phyloP scores from a whole-genome alignment of 768 basidiomycete species.

The Suillus alpinus region DNA sequence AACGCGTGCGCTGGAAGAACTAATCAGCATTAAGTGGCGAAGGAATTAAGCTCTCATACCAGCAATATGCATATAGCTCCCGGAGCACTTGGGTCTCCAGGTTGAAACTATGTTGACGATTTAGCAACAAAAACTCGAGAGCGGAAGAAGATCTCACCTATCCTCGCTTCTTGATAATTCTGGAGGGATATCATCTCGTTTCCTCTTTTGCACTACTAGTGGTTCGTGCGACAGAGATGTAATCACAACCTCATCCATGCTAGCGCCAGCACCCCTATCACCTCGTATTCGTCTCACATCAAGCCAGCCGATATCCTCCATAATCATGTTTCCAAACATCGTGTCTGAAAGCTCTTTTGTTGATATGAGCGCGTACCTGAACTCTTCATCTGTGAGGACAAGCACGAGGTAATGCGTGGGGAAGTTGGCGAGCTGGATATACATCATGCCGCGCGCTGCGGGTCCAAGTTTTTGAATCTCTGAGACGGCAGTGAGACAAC shows the following conservation, averaged over 20 bases:
- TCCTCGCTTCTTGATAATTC: constrained; percentile 23
- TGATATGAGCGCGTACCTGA: constrained; percentile 80
- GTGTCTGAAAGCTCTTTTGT: constrained; percentile 53
- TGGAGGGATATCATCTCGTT: constrained; percentile 17
- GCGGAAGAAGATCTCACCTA: constrained; percentile 16
- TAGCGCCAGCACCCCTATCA: constrained; percentile 27
- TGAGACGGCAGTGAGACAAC: constrained; percentile 24
- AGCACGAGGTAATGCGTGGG: constrained; percentile 83
- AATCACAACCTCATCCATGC: constrained; percentile 11
- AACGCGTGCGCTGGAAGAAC: constrained; percentile 67
- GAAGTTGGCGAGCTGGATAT: constrained; percentile 75
- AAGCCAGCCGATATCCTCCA: constrained; percentile 80
- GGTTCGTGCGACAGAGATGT: constrained; percentile 16
- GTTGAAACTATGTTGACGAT: constrained; percentile 43
- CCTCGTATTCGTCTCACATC: constrained; percentile 67
- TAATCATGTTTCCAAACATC: constrained; percentile 56
- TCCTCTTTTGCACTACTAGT: constrained; percentile 29
- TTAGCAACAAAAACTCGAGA: constrained; percentile 4
- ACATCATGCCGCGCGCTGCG: constrained; percentile 58
- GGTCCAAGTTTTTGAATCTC: constrained; percentile 73
- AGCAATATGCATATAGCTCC: constrained; percentile 85
- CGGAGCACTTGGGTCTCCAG: constrained; percentile 71
- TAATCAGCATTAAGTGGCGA: not conserved
- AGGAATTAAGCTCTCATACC: constrained; percentile 43
- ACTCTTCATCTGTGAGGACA: constrained; percentile 72